Base-by-base conservation (phyloP, 805 yeast genomes). In the Candida caryicola region DNA sequence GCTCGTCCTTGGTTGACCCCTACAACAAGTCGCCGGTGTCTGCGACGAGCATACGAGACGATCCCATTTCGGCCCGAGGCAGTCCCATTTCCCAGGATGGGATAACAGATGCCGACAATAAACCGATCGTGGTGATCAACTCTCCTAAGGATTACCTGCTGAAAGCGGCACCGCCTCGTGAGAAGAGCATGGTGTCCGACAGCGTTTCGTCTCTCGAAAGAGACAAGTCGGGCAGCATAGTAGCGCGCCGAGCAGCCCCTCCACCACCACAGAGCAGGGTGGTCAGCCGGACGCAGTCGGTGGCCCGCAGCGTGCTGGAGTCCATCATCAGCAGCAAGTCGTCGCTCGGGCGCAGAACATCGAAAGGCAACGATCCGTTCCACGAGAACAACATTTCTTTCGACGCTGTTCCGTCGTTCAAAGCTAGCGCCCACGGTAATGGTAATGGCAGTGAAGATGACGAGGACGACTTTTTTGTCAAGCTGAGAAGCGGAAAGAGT, bases 361-460 rank as follows among this genome's bases (percentile, higher is more conserved):
- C 46, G n/a, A 46, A 34, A 19, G 43, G 39, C 2, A 35, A 32
- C 4, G 83, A 77, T 50, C 74, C 77, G 12, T 85, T 85, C 61
- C 73, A 71, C 32, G 95, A 88, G 46, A 85, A 85, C 50, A 74
- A 70, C 2, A 74, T 88, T 23, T 76, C 80, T 2, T 90, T 90
- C 64, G 84, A 76, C n/a, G 81, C 75, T 44, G 90, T 82, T 0
- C 93, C 95, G 0, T 38, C 33, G 4, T 48, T 41, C 27, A 36
- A 25, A 4, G 17, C 36, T 15, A 10, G 37, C 13, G 18, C 18
- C 5, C 18, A 16, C 18, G 3, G 60, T 77, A 30, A 71, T 56
- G 5, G n/a, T n/a, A n/a, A 23, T 13, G 29, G 26, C 17, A 33
- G 36, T 21, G 43, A 39, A 8, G 45, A 43, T 16, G 41, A 40